phyloP scores from a whole-genome alignment of 164 flowering plant species.

The grape (Vitis vinifera) region ASM3070453v1 NC_081818.1:28240001-28240500 shows the following conservation, averaged over 20 bases:
- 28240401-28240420: constrained; percentile 64
- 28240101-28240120: constrained; percentile 64
- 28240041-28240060: constrained; percentile 43
- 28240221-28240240: too few species aligned
- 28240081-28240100: constrained; percentile 56
- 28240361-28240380: constrained; percentile 49
- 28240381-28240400: constrained; percentile 47
- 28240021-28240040: too few species aligned
- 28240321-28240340: constrained; percentile 44
- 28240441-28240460: constrained; percentile 75
- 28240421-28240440: constrained; percentile 64
- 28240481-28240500: constrained; percentile 18
- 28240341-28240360: constrained; percentile 25
- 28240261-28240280: neutral
- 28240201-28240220: neutral
- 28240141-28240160: constrained; percentile 45
- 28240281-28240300: neutral
- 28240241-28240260: too few species aligned
- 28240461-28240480: constrained; percentile 40
- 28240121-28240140: constrained; percentile 42
- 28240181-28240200: neutral
- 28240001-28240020: too few species aligned
- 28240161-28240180: constrained; percentile 36
- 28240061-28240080: constrained; percentile 50
- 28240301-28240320: constrained; percentile 60